Conservation (phyloP, 148 eudicot species). For the Vaccinium myrtillus region DNA sequence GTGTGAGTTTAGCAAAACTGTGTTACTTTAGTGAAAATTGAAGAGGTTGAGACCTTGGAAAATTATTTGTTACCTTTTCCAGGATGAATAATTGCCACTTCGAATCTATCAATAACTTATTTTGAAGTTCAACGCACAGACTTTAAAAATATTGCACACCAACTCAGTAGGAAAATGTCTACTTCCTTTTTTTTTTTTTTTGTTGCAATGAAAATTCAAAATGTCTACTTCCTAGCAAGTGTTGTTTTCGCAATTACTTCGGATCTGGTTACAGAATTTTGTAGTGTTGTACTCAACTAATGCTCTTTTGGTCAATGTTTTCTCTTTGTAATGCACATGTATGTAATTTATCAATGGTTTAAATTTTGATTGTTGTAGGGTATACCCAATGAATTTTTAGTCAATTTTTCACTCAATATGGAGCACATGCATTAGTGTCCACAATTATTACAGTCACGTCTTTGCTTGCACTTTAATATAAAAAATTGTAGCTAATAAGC, state of each 20-base stretch:
- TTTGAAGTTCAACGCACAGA: neutral
- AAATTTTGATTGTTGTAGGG: neutral
- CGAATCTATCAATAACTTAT: neutral
- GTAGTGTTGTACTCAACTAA: neutral
- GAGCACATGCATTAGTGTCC: neutral
- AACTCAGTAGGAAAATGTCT: neutral
- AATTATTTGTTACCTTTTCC: neutral
- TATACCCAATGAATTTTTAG: neutral
- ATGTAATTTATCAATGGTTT: neutral
- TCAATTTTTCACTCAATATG: neutral
- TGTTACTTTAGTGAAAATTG: neutral
- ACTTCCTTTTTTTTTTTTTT: too few relatives aligned
- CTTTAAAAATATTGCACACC: neutral
- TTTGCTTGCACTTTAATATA: neutral
- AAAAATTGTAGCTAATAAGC: conserved; percentile 4
- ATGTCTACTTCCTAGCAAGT: neutral
- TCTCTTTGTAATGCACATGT: neutral
- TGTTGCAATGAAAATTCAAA: neutral
- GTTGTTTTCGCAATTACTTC: neutral
- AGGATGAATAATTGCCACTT: neutral
- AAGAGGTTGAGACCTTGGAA: neutral
- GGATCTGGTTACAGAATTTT: neutral
- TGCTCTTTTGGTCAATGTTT: neutral
- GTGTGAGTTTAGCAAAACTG: neutral
- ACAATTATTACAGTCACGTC: neutral